Evolutionary conservation across 2,329 filamentous ascomycete species (phyloP).

Genomic region (Fusarium sp.): DNA sequence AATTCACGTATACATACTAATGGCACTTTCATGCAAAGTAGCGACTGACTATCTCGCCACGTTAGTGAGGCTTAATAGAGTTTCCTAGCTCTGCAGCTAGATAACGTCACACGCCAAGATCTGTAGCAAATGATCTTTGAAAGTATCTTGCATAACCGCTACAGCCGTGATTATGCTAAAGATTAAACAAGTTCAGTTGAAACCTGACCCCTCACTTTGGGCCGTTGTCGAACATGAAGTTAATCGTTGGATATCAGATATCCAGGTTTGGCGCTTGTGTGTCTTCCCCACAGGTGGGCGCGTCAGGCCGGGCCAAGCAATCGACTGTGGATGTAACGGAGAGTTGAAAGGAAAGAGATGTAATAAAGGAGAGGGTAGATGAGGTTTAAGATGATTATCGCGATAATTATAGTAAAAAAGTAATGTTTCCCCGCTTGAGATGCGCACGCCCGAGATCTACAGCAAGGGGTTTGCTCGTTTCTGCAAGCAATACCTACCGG

Average conservation of each 20-base stretch:
- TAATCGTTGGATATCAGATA: background rate
- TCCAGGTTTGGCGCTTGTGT: background rate
- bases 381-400: background rate
- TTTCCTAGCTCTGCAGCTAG: conserved; percentile 12
- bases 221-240: background rate
- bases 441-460: background rate
- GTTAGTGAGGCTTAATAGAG: conserved; percentile 2
- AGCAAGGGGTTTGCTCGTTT: background rate
- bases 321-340: no score
- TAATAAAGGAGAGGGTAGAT: no score
- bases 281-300: background rate
- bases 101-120: background rate
- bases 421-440: conserved; percentile 14
- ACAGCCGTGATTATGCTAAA: background rate
- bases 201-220: conserved; percentile 2
- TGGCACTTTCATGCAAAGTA: background rate
- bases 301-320: background rate
- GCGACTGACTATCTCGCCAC: background rate
- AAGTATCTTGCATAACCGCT: background rate
- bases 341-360: accelerated
- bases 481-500: background rate
- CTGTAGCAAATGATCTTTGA: background rate
- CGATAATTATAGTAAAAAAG: conserved; percentile 1
- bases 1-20: no score
- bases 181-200: background rate